Evolutionary conservation across 169 alveolate species (phyloP), one percentile per base, ranked within the genome.

Genomic region (Cryptosporidium sp.): DNA sequence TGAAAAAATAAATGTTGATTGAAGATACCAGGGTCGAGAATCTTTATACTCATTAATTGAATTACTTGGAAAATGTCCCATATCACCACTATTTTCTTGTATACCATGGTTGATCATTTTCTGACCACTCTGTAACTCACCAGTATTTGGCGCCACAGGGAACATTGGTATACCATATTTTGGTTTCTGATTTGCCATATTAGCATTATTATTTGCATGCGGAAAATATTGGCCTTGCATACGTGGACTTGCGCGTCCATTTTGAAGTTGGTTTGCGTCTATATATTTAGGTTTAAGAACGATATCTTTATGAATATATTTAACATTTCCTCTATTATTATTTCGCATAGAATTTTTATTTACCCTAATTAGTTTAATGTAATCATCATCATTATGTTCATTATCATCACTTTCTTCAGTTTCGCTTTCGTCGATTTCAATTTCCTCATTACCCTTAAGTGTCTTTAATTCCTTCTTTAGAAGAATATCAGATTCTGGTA

Each of bases 151-250:
- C 23, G 71, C 43, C 43, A 73, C 33, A n/a, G 68, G 86, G 33
- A 73, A 73, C 71, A 52, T 73, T 50, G 86, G 86, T 33, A 73
- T 73, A 8, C 86, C 86, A 35, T 33, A 55, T 59, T 23, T 21
- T 52, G 86, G 71, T 37, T 58, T 51, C 33, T 23, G 29, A 9
- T 29, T 26, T 70, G 23, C 18, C 8, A 23, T 37, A 45, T 43
- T 70, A 6, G 16, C 16, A 23, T 51, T 33, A 45, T 45, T 23
- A 70, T 70, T 70, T 45, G 41, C 50, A 31, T 45, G 50, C 3
- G 51, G 37, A 8, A 7, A 37, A 26, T 51, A 39, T 69, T 69
- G 65, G 29, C 67, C 67, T 23, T 55, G 67, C 37, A 55, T 55
- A 18, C 16, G 29, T 10, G 67, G 7, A 26, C 3, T 9, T 55